Evolutionary conservation across 2,329 filamentous ascomycete species (phyloP).

Genomic region (Nannizzia gypsea): DNA sequence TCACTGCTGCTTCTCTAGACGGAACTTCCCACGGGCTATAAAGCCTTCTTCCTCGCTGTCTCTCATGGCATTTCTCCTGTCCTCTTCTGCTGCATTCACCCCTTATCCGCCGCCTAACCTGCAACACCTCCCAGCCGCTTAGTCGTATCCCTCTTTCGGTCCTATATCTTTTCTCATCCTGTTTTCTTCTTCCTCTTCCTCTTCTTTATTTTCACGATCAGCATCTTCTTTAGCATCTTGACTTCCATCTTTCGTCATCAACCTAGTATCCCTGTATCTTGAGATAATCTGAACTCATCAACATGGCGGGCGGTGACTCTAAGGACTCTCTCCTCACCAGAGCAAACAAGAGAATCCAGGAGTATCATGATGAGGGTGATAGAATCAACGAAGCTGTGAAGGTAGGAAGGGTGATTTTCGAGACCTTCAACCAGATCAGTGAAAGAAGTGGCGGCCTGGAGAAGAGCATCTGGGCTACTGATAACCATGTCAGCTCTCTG

Average conservation of each 20-base stretch:
- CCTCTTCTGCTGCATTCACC: not conserved
- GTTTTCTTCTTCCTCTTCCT: not conserved
- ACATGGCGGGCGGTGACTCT: not conserved
- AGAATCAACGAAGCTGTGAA: constrained; percentile 2
- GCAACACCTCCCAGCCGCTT: not conserved
- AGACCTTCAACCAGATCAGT: constrained; percentile 12
- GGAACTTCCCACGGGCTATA: not conserved
- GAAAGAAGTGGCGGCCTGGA: constrained; percentile 9
- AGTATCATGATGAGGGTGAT: not conserved
- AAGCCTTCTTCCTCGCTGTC: not conserved
- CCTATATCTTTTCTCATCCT: not conserved
- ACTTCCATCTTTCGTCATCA: not conserved
- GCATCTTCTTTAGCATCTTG: not conserved
- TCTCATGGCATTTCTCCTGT: not conserved
- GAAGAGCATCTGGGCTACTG: constrained; percentile 12
- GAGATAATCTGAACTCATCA: not conserved
- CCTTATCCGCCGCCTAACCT: not conserved
- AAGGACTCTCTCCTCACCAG: not conserved
- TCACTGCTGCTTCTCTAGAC: not conserved
- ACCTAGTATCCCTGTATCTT: not conserved
- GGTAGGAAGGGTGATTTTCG: constrained; percentile 6
- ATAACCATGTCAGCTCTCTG: not conserved
- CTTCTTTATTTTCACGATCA: too few relatives aligned
- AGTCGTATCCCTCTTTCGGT: not conserved
- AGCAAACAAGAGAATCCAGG: not conserved